A percentile compares a stretch with the other conserved stretches of the same genome.
phyloP scores from a whole-genome alignment of 768 basidiomycete genomes.

The Hericium coralloides region DNA sequence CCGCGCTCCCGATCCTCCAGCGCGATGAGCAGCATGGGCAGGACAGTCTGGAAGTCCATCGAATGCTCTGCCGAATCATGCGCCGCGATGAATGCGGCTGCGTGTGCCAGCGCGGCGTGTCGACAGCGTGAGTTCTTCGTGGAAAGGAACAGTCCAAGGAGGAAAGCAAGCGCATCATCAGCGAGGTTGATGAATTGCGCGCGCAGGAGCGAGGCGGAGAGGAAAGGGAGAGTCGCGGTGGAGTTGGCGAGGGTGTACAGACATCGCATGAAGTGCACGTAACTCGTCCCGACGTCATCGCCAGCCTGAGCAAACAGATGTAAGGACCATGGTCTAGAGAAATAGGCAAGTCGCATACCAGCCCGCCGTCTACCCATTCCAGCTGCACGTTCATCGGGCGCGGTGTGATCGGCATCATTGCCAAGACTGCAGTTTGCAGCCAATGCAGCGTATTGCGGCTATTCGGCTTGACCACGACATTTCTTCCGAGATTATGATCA shows the following conservation, averaged over 20 bases:
- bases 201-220: conserved; percentile 52
- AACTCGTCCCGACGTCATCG: conserved; percentile 27
- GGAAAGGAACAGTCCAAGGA: conserved; percentile 58
- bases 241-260: conserved; percentile 64
- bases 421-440: conserved; percentile 51
- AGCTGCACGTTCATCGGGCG: conserved; percentile 32
- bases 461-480: conserved; percentile 50
- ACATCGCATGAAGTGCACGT: conserved; percentile 49
- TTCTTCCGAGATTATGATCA: conserved; percentile 35
- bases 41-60: conserved; percentile 73
- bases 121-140: conserved; percentile 26
- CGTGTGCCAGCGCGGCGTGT: conserved; percentile 61
- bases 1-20: conserved; percentile 36
- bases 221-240: conserved; percentile 34
- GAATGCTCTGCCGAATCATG: conserved; percentile 42
- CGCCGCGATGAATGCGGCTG: conserved; percentile 72
- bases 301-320: neutral
- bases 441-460: conserved; percentile 45
- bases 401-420: conserved; percentile 38
- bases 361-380: conserved; percentile 39
- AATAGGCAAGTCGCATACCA: conserved; percentile 1
- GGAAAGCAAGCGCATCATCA: conserved; percentile 69
- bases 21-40: conserved; percentile 61
- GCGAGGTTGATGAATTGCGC: conserved; percentile 59
- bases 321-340: neutral